These are phyloP conservation scores for Penicillium goetzii DNA, from an alignment of 495 filamentous ascomycete genomes.

Conservation along the genomic window DNA sequence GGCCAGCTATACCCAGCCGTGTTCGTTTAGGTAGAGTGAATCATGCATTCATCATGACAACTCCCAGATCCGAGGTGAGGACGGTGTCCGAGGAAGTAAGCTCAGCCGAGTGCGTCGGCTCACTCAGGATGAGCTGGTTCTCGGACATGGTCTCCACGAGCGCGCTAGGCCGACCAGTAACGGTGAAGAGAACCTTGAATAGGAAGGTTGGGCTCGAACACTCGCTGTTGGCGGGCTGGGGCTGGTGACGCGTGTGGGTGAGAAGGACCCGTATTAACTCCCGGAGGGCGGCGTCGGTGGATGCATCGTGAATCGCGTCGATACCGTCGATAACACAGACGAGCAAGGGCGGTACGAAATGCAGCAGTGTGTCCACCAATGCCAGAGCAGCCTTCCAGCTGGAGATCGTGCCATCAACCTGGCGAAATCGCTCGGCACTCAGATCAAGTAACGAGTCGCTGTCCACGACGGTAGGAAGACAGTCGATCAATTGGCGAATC, in stretches of 20 bases:
- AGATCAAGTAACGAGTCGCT: constrained; percentile 44
- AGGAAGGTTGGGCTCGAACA: constrained; percentile 38
- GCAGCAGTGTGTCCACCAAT: constrained; percentile 44
- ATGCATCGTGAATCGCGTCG: constrained; percentile 42
- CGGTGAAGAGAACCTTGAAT: constrained; percentile 50
- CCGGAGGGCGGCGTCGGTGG: constrained; percentile 42
- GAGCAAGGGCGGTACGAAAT: constrained; percentile 48
- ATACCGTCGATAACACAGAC: constrained; percentile 49
- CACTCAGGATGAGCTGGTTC: constrained; percentile 38
- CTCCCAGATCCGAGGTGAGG: constrained; percentile 37
- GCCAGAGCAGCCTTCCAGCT: constrained; percentile 49
- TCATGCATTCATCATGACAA: constrained; percentile 50
- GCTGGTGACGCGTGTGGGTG: constrained; percentile 42
- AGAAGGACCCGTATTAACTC: constrained; percentile 43
- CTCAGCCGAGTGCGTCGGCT: constrained; percentile 33
- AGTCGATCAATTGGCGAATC: constrained; percentile 54
- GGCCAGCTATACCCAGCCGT: not conserved
- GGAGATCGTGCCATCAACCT: constrained; percentile 43
- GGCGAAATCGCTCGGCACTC: constrained; percentile 44
- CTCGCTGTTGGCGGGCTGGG: constrained; percentile 24
- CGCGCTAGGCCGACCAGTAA: constrained; percentile 39
- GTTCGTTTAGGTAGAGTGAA: not conserved
- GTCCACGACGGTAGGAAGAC: constrained; percentile 46
- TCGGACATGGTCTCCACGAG: constrained; percentile 47
- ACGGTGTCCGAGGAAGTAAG: constrained; percentile 28